Evolutionary conservation across 75 land plant genomes (phyloP).

Genomic region (Chamaecyparis obtusa): DNA sequence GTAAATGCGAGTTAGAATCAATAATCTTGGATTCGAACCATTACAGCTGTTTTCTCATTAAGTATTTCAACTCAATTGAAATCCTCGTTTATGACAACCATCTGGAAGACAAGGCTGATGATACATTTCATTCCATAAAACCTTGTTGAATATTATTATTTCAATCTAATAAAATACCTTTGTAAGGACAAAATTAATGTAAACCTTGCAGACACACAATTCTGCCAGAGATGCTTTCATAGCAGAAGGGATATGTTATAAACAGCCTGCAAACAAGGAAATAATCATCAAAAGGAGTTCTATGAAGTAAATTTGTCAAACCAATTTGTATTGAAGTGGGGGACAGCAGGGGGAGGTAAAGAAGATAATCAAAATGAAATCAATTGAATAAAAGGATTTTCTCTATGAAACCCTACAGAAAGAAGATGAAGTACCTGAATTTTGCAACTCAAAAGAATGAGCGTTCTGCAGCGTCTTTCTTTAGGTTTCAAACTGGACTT

Average conservation of each 20-base stretch:
- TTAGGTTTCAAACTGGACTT: constrained; percentile 1
- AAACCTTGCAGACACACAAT: neutral
- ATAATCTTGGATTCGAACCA: neutral
- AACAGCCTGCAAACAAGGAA: constrained; percentile 9
- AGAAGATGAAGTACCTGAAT: neutral
- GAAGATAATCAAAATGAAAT: no score
- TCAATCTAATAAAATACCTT: constrained; percentile 2
- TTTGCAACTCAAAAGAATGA: neutral
- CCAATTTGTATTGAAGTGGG: neutral
- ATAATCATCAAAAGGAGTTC: neutral
- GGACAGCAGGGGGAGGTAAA: no score
- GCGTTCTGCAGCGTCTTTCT: neutral
- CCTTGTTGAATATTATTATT: neutral
- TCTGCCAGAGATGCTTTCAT: neutral
- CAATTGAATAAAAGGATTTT: neutral
- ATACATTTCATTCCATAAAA: neutral
- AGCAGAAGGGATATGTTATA: neutral
- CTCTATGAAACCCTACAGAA: neutral
- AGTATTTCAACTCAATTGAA: constrained; percentile 4
- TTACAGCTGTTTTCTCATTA: neutral
- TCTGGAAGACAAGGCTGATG: neutral
- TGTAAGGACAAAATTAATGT: constrained; percentile 7
- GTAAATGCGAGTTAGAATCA: neutral
- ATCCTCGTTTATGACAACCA: neutral
- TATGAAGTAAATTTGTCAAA: neutral